These are phyloP conservation scores for Liriodendron chinense DNA, from an alignment of 164 flowering plant species.

Conservation along the genomic window DNA sequence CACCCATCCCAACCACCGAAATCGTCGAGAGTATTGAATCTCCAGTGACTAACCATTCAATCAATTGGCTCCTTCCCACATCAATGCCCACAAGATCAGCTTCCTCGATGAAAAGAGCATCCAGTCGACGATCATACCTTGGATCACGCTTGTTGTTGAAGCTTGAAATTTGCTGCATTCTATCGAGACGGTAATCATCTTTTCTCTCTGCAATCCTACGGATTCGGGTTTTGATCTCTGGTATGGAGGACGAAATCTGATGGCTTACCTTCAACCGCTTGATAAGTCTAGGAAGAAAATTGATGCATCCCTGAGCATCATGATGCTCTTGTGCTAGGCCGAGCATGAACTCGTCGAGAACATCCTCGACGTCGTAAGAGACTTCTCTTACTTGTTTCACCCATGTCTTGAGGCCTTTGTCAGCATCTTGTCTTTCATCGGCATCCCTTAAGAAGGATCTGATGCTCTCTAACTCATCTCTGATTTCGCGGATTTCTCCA, in stretches of 20 bases:
- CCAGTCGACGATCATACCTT: neutral
- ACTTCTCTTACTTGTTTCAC: neutral
- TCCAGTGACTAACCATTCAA: constrained; percentile 23
- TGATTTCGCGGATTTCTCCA: neutral
- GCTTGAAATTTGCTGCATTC: neutral
- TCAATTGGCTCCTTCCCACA: neutral
- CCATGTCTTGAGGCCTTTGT: neutral
- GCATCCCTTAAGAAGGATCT: neutral
- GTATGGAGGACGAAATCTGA: neutral
- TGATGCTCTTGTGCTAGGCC: neutral
- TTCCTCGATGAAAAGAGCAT: neutral
- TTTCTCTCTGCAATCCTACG: neutral
- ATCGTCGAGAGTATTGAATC: neutral
- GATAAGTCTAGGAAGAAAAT: neutral
- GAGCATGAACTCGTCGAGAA: neutral
- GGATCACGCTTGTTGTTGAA: neutral
- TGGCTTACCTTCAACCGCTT: neutral
- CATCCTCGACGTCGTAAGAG: neutral
- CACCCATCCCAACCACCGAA: constrained; percentile 15
- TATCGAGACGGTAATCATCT: too few relatives aligned
- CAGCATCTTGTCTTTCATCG: neutral
- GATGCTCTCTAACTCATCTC: neutral
- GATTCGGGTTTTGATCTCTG: neutral
- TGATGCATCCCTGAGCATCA: neutral
- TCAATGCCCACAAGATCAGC: neutral